phyloP scores from a whole-genome alignment of 345 rosid species.

The Draba incana region DNA sequence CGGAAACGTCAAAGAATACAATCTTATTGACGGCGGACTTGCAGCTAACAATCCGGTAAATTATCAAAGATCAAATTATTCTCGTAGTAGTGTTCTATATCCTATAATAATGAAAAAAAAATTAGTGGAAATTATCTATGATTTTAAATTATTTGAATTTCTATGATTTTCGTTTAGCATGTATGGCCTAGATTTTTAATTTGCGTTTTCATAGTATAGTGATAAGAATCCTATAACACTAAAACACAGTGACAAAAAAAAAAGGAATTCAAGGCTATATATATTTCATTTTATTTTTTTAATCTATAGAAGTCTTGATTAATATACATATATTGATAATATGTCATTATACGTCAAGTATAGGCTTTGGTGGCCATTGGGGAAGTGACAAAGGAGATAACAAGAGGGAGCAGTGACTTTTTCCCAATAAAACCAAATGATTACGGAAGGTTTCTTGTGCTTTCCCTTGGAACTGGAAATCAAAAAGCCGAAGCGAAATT shows the following conservation, averaged over 20 bases:
- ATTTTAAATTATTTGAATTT: background rate
- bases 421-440: slow-evolving; percentile 52
- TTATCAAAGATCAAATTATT: slow-evolving; percentile 48
- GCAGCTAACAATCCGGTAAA: slow-evolving; percentile 79
- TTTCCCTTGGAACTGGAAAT: slow-evolving; percentile 68
- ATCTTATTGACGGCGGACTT: slow-evolving; percentile 79
- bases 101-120: background rate
- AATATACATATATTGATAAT: background rate
- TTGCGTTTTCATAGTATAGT: background rate
- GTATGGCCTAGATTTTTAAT: background rate
- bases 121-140: background rate
- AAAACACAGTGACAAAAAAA: background rate
- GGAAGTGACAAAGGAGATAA: slow-evolving; percentile 56
- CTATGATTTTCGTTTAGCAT: background rate
- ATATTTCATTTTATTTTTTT: background rate
- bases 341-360: background rate
- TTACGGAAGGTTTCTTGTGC: slow-evolving; percentile 52
- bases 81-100: no score
- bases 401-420: slow-evolving; percentile 45
- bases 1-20: slow-evolving; percentile 48
- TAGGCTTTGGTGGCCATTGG: slow-evolving; percentile 60
- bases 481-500: slow-evolving; percentile 46
- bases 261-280: no score
- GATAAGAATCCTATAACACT: background rate
- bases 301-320: background rate